These are phyloP conservation scores for Nakazawaea holstii DNA, from an alignment of 805 yeast genomes.

Conservation along the genomic window DNA sequence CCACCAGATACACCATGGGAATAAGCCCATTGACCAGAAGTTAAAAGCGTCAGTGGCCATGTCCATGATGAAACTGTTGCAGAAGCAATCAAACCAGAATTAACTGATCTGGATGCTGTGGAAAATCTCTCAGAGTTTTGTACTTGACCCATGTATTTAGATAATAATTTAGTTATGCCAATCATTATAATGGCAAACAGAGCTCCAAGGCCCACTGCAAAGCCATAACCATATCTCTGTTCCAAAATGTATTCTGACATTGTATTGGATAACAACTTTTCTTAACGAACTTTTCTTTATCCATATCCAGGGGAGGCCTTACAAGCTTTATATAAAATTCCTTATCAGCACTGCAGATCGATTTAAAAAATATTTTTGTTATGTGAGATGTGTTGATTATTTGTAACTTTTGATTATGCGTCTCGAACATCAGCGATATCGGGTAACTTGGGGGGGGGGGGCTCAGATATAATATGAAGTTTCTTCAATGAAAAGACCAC, in stretches of 20 bases:
- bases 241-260: slow-evolving; percentile 20
- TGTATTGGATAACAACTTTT: no score
- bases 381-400: no score
- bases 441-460: no score
- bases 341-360: no score
- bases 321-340: not conserved
- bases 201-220: slow-evolving; percentile 36
- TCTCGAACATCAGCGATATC: no score
- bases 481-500: no score
- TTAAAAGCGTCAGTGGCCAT: slow-evolving; percentile 36
- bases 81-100: slow-evolving; percentile 36
- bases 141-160: slow-evolving; percentile 30
- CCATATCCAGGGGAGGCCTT: no score
- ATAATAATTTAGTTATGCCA: slow-evolving; percentile 28
- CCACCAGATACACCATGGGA: slow-evolving; percentile 37
- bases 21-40: slow-evolving; percentile 35
- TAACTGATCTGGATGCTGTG: slow-evolving; percentile 35
- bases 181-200: slow-evolving; percentile 40
- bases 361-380: no score
- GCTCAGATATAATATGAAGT: no score
- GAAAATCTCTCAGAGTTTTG: slow-evolving; percentile 37
- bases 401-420: no score
- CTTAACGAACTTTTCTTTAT: no score
- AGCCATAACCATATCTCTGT: slow-evolving; percentile 36
- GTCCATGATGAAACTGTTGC: slow-evolving; percentile 44